A percentile compares a stretch with the other conserved stretches of the same genome.
These are phyloP conservation scores for Passalora sequoiae DNA, from an alignment of 2,329 filamentous ascomycete species.

Conservation along the genomic window DNA sequence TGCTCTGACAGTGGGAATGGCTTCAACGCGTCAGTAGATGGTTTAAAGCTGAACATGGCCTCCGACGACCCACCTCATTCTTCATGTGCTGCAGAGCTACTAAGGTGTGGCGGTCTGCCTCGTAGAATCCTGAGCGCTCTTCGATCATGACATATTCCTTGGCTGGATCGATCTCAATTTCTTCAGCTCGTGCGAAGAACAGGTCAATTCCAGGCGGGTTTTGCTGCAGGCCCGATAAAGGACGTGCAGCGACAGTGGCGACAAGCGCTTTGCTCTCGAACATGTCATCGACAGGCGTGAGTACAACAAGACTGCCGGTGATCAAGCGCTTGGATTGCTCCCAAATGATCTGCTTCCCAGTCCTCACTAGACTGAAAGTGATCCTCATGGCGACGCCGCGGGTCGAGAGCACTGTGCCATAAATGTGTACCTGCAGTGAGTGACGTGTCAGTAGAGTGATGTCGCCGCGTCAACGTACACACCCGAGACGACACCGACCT, in stretches of 20 bases:
- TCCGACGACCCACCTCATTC: conserved; percentile 41
- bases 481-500: too few relatives aligned
- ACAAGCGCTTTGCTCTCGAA: conserved; percentile 64
- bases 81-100: conserved; percentile 63
- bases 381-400: conserved; percentile 62
- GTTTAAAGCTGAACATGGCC: conserved; percentile 18
- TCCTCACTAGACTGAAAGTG: conserved; percentile 63
- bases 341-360: conserved; percentile 65
- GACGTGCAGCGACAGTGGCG: conserved; percentile 67
- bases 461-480: too few relatives aligned
- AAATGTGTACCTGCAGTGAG: conserved; percentile 56
- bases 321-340: conserved; percentile 55
- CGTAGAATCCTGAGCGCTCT: conserved; percentile 67
- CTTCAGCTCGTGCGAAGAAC: conserved; percentile 58
- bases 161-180: conserved; percentile 64
- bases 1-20: conserved; percentile 59
- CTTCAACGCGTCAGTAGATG: conserved; percentile 4
- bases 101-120: conserved; percentile 68
- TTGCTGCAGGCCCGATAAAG: conserved; percentile 56
- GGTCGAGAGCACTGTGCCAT: conserved; percentile 58
- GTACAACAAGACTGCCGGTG: conserved; percentile 51
- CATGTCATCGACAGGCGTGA: conserved; percentile 52
- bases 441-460: background rate
- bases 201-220: conserved; percentile 70
- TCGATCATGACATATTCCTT: conserved; percentile 75